Evolutionary conservation across 2,329 filamentous ascomycete species (phyloP).

Genomic region (Xylariales sp.): DNA sequence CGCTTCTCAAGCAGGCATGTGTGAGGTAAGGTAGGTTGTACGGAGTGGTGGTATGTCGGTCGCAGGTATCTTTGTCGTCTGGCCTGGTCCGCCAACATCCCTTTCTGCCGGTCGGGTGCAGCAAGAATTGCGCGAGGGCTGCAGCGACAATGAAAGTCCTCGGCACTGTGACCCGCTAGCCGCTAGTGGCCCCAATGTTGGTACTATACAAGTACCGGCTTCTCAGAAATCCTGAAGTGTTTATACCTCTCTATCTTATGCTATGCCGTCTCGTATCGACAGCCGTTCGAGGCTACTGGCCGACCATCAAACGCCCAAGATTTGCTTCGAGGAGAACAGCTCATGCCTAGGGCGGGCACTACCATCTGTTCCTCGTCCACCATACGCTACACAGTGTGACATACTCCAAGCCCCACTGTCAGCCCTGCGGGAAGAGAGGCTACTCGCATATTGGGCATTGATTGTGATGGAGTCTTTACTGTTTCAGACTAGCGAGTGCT

Average conservation of each 20-base stretch:
- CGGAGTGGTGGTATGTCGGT: background rate
- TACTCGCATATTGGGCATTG: constrained; percentile 19
- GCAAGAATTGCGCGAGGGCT: background rate
- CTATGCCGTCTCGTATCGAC: too few species aligned
- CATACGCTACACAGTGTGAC: background rate
- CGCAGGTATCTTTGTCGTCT: background rate
- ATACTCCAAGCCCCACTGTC: too few species aligned
- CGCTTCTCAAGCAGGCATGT: background rate
- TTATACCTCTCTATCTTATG: too few species aligned
- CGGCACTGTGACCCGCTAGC: background rate
- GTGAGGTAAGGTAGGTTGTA: background rate
- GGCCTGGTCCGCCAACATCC: too few species aligned
- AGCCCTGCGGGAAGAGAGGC: background rate
- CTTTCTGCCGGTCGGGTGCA: background rate
- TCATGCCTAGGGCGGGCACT: background rate
- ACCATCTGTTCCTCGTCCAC: background rate
- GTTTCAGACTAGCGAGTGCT: constrained; percentile 27
- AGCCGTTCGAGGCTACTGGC: too few species aligned
- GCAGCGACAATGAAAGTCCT: background rate
- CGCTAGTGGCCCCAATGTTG: background rate
- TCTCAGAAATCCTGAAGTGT: background rate
- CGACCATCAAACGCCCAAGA: too few species aligned
- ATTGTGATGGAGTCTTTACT: constrained; percentile 21
- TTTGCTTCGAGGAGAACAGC: too few species aligned
- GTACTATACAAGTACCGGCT: too few species aligned